phyloP scores from a whole-genome alignment of 2,329 filamentous ascomycete genomes.

The Fusarium buharicum region DNA sequence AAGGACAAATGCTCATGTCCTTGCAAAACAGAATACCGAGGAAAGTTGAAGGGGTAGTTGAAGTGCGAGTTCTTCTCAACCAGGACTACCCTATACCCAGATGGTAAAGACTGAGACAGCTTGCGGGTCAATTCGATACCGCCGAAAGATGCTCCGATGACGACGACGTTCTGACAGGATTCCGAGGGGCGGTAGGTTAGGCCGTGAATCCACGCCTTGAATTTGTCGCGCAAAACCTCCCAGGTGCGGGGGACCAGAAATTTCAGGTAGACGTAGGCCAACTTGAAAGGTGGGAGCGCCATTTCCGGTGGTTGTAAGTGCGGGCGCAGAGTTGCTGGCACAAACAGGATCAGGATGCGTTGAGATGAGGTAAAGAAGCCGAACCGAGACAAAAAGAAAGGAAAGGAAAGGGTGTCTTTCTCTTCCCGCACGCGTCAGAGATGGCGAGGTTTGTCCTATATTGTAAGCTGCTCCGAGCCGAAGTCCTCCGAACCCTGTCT shows the following conservation, averaged over 20 bases:
- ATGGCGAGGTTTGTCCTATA: no score
- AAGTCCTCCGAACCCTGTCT: no score
- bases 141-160: slow-evolving; percentile 17
- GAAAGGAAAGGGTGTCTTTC: no score
- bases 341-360: no score
- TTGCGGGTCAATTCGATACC: neutral
- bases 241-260: neutral
- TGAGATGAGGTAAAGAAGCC: no score
- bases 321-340: no score
- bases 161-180: slow-evolving; percentile 4
- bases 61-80: slow-evolving; percentile 21
- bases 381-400: no score
- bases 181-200: neutral
- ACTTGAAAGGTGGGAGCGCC: neutral
- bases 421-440: no score
- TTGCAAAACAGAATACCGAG: slow-evolving; percentile 13
- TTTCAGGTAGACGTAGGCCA: neutral
- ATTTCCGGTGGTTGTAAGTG: neutral
- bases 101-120: slow-evolving; percentile 1
- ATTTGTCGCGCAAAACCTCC: neutral
- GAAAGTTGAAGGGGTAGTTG: slow-evolving; percentile 15
- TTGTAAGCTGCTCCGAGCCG: no score
- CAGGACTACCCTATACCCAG: slow-evolving; percentile 3
- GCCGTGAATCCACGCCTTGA: neutral
- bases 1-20: slow-evolving; percentile 11